Evolutionary conservation across 1,284 basidiomycete species (phyloP).

Genomic region (Apiotrichum laibachii): DNA sequence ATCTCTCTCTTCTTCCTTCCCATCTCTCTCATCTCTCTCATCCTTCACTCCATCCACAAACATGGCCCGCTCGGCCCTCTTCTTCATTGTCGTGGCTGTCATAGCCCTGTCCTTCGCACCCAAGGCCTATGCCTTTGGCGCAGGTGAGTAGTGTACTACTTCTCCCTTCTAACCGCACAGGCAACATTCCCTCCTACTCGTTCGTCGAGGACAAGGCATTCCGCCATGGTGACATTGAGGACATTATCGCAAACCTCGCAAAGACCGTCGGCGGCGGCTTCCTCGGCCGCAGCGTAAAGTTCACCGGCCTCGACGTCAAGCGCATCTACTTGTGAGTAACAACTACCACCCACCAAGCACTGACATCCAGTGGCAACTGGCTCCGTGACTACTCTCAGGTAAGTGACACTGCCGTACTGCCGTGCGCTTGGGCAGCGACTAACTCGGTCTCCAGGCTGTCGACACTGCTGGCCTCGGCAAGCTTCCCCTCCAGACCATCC

Average conservation of each 20-base stretch:
- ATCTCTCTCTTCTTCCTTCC: neutral
- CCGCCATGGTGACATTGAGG: constrained; percentile 72
- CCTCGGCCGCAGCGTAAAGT: constrained; percentile 68
- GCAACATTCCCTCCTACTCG: constrained; percentile 50
- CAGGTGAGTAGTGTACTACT: constrained; percentile 31
- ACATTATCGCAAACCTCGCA: constrained; percentile 51
- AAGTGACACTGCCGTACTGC: neutral
- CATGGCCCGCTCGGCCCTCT: constrained; percentile 35
- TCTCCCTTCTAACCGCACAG: constrained; percentile 13
- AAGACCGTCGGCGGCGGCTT: constrained; percentile 65
- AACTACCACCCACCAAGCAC: constrained; percentile 19
- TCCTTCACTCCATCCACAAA: neutral
- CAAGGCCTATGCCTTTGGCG: constrained; percentile 45
- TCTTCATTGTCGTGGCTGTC: constrained; percentile 38
- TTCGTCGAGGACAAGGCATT: constrained; percentile 64
- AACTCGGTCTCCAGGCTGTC: constrained; percentile 62
- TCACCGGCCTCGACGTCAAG: constrained; percentile 54
- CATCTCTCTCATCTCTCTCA: neutral
- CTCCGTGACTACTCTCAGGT: constrained; percentile 68
- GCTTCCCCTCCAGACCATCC: constrained; percentile 66
- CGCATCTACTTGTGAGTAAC: constrained; percentile 38
- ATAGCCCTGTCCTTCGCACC: constrained; percentile 47
- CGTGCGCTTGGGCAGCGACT: no score
- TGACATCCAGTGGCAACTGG: constrained; percentile 56
- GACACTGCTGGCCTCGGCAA: constrained; percentile 80